Percentiles rank a stretch among this genome's conserved stretches.
These are phyloP conservation scores for Ministeria vibrans DNA, from an alignment of 78 protist species.

Conservation along the genomic window DNA sequence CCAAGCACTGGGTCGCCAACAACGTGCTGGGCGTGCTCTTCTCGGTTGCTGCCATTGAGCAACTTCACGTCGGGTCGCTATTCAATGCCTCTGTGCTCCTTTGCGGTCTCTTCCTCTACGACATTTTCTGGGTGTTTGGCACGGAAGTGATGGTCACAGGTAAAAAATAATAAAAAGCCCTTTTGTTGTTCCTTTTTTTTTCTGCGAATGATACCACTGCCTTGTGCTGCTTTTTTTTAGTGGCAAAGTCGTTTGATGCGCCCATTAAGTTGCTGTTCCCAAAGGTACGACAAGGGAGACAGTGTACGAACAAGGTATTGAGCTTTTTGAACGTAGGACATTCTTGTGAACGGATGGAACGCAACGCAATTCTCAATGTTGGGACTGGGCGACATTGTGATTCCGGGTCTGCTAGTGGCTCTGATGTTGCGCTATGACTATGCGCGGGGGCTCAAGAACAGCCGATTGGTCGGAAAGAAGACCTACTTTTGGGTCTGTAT, in stretches of 20 bases:
- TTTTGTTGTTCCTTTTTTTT: neutral
- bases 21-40: conserved; percentile 74
- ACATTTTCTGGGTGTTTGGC: conserved; percentile 91
- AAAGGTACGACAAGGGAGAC: too few relatives aligned
- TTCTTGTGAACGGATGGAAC: conserved; percentile 26
- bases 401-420: conserved; percentile 85
- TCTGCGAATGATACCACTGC: neutral
- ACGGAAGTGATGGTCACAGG: conserved; percentile 20
- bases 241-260: conserved; percentile 82
- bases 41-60: conserved; percentile 44
- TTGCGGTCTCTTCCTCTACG: conserved; percentile 84
- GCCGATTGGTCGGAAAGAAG: too few relatives aligned
- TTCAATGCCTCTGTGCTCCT: conserved; percentile 58
- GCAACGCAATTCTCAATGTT: conserved; percentile 69
- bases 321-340: too few relatives aligned
- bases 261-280: conserved; percentile 81
- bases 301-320: too few relatives aligned
- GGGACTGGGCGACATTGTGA: conserved; percentile 94
- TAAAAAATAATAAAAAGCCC: neutral
- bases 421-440: conserved; percentile 69
- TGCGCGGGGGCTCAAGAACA: neutral
- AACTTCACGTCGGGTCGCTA: too few relatives aligned
- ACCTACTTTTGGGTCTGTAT: neutral
- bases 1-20: conserved; percentile 79
- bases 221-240: conserved; percentile 11